Evolutionary conservation across 441 rosid species (phyloP).

Genomic region (Corymbia calophylla): DNA sequence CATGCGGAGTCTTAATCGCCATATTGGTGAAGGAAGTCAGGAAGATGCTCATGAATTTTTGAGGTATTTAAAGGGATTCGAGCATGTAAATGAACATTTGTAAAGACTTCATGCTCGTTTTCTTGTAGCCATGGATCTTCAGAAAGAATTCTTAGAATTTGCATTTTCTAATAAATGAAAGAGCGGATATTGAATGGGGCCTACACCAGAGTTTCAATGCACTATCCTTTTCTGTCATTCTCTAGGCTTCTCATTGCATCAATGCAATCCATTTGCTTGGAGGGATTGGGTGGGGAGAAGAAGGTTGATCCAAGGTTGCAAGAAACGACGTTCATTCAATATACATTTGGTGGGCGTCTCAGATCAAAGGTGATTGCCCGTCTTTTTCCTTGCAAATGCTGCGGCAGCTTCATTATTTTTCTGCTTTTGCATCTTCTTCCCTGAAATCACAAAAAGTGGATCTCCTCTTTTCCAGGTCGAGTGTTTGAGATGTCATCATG

Average conservation of each 20-base stretch:
- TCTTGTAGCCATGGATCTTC: not conserved
- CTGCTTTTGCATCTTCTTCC: not conserved
- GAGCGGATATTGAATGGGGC: not conserved
- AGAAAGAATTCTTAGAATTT: not conserved
- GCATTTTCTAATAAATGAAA: not conserved
- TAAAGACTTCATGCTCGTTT: not conserved
- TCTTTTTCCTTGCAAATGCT: not conserved
- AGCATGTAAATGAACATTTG: not conserved
- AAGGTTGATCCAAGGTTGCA: conserved; percentile 63
- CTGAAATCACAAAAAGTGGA: not conserved
- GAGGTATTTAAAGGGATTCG: conserved; percentile 35
- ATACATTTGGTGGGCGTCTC: conserved; percentile 76
- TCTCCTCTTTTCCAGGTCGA: conserved; percentile 42
- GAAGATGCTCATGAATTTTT: conserved; percentile 94
- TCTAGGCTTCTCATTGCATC: conserved; percentile 72
- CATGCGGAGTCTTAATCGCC: conserved; percentile 54
- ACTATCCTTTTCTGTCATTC: not conserved
- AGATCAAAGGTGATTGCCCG: conserved; percentile 53
- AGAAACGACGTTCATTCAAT: conserved; percentile 84
- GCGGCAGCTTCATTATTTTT: conserved; percentile 3
- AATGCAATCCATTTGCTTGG: conserved; percentile 82
- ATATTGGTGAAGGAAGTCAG: conserved; percentile 82
- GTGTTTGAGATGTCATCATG: conserved; percentile 71
- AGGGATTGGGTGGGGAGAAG: conserved; percentile 71
- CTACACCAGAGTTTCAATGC: not conserved